Base-by-base conservation (phyloP, 176 grass and related monocot species). In the Triticum turgidum region DNA sequence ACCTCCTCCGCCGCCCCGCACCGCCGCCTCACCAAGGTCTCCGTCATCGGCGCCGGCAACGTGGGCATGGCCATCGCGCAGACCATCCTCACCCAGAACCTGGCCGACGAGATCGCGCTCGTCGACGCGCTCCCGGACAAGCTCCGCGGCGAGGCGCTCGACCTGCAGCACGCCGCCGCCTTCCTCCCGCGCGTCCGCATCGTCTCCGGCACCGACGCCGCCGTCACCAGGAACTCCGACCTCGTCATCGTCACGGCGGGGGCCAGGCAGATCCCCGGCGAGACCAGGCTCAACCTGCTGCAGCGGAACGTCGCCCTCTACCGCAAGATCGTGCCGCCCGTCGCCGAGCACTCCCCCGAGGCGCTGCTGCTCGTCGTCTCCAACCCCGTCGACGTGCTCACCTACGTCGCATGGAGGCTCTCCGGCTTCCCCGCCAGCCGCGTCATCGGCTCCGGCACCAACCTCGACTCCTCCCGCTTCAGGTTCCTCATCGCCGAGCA, bases 21-120 rank as follows among this genome's bases (percentile, higher is more conserved):
- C 42, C 73, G 44, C 0, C 77, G 91, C 4, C 87, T 87, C 21
- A 94, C 80, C 24, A 98, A 98, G 74, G 66, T 98, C 11, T 92
- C 96, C 6, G 86, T 98, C 0, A 83, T 98, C 49, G 96, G 96
- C 44, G 87, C 82, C 8, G 96, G 96, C 39, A 98, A 98, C 75
- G 96, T 98, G 20, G 96, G 96, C 47, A 98, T 98, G 96, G 96
- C 96, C 10, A 98, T 98, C 89, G 96, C 92, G 54, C 96, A 98
- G 87, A 98, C 96, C 15, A 94, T 98, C 84, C 91, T 98, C 4
- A 96, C 96, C 1, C 91, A 91, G 2, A 88, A 94, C 69, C 67
- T 98, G 0, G 93, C 91, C 25, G 96, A 94, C 83, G 96, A 98
- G 91, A 93, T 98, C 80, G 93, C 96, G 15, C 93, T 98, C 18